phyloP scores from a whole-genome alignment of 75 land plant species.

The Cryptomeria japonica region DNA sequence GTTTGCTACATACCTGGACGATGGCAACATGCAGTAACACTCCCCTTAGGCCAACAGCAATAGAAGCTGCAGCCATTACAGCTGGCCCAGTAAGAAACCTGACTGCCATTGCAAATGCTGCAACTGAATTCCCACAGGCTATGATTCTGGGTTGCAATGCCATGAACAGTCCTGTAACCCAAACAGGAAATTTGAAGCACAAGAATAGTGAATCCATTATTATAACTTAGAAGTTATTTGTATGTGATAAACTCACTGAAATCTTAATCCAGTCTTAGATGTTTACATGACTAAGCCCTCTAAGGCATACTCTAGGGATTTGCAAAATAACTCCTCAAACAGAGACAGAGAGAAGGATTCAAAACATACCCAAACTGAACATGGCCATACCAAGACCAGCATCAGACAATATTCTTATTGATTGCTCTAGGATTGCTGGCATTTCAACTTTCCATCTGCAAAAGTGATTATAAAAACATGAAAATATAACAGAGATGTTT shows the following conservation, averaged over 20 bases:
- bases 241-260: background rate
- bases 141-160: conserved; percentile 82
- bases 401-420: conserved; percentile 81
- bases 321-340: background rate
- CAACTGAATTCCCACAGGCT: conserved; percentile 81
- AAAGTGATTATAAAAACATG: background rate
- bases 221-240: background rate
- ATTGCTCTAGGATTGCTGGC: conserved; percentile 76
- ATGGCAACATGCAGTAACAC: conserved; percentile 76
- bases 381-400: conserved; percentile 99
- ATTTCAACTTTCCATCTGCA: conserved; percentile 81
- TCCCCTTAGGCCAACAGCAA: conserved; percentile 77
- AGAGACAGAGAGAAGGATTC: background rate
- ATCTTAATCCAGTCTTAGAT: background rate
- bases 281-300: background rate
- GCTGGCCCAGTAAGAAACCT: conserved; percentile 90
- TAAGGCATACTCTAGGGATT: background rate
- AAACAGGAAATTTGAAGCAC: background rate
- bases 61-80: conserved; percentile 91
- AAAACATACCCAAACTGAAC: conserved; percentile 87
- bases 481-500: background rate
- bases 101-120: conserved; percentile 79
- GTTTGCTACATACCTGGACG: conserved; percentile 67
- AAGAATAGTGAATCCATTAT: background rate
- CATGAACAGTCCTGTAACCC: conserved; percentile 85